Conservation (phyloP, 1,139 yeast genomes). For the Chernovozyma sophiae-reginae region DNA sequence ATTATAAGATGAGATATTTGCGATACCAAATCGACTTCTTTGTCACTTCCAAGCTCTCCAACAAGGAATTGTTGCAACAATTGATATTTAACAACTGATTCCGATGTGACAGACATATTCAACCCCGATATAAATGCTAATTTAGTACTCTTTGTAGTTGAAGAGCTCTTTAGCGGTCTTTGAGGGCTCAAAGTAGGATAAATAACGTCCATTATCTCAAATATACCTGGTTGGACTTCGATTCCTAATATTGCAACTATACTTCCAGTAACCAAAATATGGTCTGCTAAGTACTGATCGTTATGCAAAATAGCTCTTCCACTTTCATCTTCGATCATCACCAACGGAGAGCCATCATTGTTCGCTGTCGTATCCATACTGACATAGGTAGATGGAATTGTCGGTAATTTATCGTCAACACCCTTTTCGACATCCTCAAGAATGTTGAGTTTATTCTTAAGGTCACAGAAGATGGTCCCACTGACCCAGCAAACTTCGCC, state of each 20-base stretch:
- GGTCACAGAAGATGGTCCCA: constrained; percentile 84
- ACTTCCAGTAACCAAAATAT: constrained; percentile 77
- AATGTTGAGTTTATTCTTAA: constrained; percentile 81
- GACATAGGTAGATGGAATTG: constrained; percentile 27
- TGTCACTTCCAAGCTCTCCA: constrained; percentile 57
- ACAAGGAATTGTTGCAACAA: constrained; percentile 66
- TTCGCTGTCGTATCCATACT: constrained; percentile 15
- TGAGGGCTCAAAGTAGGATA: constrained; percentile 68
- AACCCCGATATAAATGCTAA: constrained; percentile 77
- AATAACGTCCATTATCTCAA: constrained; percentile 76
- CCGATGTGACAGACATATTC: constrained; percentile 44
- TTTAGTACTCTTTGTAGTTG: constrained; percentile 15
- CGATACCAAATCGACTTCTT: constrained; percentile 20
- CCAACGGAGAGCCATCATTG: constrained; percentile 45
- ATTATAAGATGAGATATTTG: constrained; percentile 55
- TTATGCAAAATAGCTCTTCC: constrained; percentile 82
- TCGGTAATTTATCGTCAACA: constrained; percentile 48
- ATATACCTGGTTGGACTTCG: constrained; percentile 79
- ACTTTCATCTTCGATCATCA: constrained; percentile 88
- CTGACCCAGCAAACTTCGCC: constrained; percentile 81
- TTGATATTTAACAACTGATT: constrained; percentile 43
- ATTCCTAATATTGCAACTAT: constrained; percentile 84
- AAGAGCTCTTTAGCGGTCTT: constrained; percentile 23
- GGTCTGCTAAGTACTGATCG: constrained; percentile 42
- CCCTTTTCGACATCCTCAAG: constrained; percentile 72